These are phyloP conservation scores for Colletotrichum sp. DNA, from an alignment of 2,329 filamentous ascomycete genomes.

Conservation along the genomic window DNA sequence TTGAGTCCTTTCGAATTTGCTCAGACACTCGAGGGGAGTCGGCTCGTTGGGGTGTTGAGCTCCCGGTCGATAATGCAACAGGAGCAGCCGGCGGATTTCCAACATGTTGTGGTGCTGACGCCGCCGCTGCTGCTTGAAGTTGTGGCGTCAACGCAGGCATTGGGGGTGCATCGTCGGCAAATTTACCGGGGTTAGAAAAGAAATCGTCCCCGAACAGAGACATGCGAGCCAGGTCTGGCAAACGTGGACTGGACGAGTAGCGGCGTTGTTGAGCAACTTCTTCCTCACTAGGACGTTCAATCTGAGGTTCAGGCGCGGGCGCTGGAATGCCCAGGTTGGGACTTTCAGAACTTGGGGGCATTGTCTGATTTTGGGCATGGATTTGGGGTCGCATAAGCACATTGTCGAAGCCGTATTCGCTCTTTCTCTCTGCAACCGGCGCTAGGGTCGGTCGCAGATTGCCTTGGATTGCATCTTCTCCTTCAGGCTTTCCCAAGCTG, in stretches of 20 bases:
- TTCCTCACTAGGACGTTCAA: slow-evolving; percentile 18
- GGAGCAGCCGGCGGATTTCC: background rate
- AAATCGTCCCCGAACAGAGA: slow-evolving; percentile 66
- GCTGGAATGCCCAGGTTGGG: background rate
- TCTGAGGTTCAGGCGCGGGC: background rate
- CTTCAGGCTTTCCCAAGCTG: background rate
- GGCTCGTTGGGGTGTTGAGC: background rate
- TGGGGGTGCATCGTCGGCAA: slow-evolving; percentile 29
- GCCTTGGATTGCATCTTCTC: slow-evolving; percentile 12
- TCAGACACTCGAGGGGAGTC: background rate
- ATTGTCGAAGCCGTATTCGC: slow-evolving; percentile 61
- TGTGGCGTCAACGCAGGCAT: slow-evolving; percentile 16
- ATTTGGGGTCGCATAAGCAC: slow-evolving; percentile 26
- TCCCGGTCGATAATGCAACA: background rate
- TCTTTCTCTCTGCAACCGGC: slow-evolving; percentile 62
- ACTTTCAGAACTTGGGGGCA: slow-evolving; percentile 1
- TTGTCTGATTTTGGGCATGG: background rate
- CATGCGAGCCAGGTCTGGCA: slow-evolving; percentile 63
- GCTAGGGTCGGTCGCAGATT: slow-evolving; percentile 38
- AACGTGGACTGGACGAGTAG: slow-evolving; percentile 59
- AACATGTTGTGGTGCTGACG: background rate
- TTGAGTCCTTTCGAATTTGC: background rate
- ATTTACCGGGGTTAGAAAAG: slow-evolving; percentile 44
- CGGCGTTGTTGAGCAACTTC: slow-evolving; percentile 26
- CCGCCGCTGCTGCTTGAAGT: background rate